Evolutionary conservation across 208 protist genomes (phyloP).

Genomic region (Leishmania turanica): DNA sequence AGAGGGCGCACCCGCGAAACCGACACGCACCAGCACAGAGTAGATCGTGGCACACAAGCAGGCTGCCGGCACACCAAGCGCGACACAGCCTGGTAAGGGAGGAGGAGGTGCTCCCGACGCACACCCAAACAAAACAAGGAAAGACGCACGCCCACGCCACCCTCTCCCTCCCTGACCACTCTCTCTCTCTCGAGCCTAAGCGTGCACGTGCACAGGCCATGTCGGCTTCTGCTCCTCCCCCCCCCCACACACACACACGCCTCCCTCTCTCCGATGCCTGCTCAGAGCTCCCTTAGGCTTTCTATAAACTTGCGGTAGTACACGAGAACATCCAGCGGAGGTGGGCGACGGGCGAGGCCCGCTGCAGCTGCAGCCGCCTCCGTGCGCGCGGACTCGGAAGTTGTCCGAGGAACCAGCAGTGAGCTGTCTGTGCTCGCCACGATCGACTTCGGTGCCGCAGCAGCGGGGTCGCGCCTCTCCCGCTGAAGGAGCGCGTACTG

Average conservation of each 20-base stretch:
- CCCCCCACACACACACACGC: too few relatives aligned
- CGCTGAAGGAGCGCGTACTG: conserved; percentile 18
- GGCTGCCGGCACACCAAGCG: not conserved
- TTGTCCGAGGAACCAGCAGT: not conserved
- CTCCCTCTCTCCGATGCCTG: not conserved
- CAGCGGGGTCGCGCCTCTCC: not conserved
- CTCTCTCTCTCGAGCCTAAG: not conserved
- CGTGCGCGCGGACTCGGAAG: not conserved
- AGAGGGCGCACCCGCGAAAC: not conserved
- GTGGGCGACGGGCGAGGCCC: conserved; percentile 24
- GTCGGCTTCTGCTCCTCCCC: not conserved
- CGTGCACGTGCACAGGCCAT: not conserved
- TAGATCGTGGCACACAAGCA: not conserved
- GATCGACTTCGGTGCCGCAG: not conserved
- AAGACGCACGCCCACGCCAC: not conserved
- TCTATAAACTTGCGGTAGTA: conserved; percentile 66
- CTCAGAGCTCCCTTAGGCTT: conserved; percentile 59
- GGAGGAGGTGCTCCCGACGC: not conserved
- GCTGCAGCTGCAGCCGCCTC: not conserved
- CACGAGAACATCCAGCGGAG: conserved; percentile 73
- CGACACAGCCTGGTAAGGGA: not conserved
- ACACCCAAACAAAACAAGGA: too few relatives aligned
- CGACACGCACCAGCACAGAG: not conserved
- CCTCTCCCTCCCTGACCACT: not conserved
- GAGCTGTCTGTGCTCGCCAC: not conserved